Base-by-base conservation (phyloP, 129 eudicot genomes). In the Flaveria linearis region DNA sequence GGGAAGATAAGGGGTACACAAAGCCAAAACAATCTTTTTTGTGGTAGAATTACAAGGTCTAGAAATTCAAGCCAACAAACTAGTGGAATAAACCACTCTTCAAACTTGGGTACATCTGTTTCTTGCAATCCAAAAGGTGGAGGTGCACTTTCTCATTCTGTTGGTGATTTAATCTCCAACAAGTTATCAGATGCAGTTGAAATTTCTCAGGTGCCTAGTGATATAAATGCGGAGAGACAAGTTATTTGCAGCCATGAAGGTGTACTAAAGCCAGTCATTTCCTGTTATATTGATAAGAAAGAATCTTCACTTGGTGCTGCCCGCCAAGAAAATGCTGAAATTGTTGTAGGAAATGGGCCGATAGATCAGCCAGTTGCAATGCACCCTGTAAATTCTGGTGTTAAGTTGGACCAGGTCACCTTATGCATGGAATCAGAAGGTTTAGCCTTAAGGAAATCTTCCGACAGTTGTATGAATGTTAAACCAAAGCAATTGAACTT, bases 401-500 rank as follows among this genome's bases (percentile, higher is more conserved):
- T 79, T 69, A 81, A 63, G 53, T 52, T 72, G 36, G 78, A 69
- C 43, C 46, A 18, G 1, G 78, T 68, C 65, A 71, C 69, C 81
- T 33, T 36, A 70, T 66, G 78, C 50, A 67, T 28, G 47, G 85
- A 70, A 45, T 81, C 82, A 58, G 87, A 86, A 65, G 72, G 65
- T 84, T 51, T 74, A 71, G 74, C 73, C 74, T 78, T 74, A 45
- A 69, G 73, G 60, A 43, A 78, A 55, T 72, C 84, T 42, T 46
- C 82, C n/a, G 84, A 77, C n/a, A 68, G 85, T 73, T 63, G 56
- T 49, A 76, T 79, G 65, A 60, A 49, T 78, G 80, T 85, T 80
- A 83, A 84, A 76, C 96, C 92, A 26, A 85, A 77, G 75, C 87
- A 83, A 64, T 86, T 87, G 75, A 81, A 87, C 82, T 87, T 86